Percentiles rank a stretch among this genome's conserved stretches.
phyloP scores from a whole-genome alignment of 2,329 filamentous ascomycete species.

The Thielaviopsis ethacetica region DNA sequence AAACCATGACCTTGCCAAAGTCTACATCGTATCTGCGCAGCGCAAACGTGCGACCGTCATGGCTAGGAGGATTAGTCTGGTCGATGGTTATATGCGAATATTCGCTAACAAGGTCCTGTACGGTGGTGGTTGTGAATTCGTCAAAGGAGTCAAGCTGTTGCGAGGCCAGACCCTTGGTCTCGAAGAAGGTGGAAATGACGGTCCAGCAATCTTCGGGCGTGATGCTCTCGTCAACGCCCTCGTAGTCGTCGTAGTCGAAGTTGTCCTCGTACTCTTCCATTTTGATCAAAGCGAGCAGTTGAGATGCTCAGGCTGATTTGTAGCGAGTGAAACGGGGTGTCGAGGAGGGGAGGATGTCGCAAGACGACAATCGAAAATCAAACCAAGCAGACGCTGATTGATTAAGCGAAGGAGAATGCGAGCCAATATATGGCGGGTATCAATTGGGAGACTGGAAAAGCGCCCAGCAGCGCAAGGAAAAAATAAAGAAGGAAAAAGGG shows the following conservation, averaged over 20 bases:
- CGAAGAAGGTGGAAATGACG: slow-evolving; percentile 94
- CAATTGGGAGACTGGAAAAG: background rate
- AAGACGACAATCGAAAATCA: background rate
- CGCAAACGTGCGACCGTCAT: slow-evolving; percentile 63
- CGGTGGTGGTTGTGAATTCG: slow-evolving; percentile 85
- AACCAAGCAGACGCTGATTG: background rate
- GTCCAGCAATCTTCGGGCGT: slow-evolving; percentile 97
- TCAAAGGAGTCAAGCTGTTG: slow-evolving; percentile 98
- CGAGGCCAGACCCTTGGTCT: slow-evolving; percentile 85
- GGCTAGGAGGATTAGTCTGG: slow-evolving; percentile 65
- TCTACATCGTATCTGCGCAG: slow-evolving; percentile 90
- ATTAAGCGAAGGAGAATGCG: background rate
- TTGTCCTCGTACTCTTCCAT: slow-evolving; percentile 42
- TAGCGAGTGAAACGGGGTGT: background rate
- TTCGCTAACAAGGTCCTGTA: slow-evolving; percentile 88
- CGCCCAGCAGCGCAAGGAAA: background rate
- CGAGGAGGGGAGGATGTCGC: background rate
- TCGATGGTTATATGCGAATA: slow-evolving; percentile 86
- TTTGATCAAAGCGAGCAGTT: slow-evolving; percentile 13
- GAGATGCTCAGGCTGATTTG: background rate
- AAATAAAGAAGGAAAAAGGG: background rate
- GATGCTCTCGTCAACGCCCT: slow-evolving; percentile 53
- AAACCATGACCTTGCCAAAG: slow-evolving; percentile 79
- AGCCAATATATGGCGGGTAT: background rate
- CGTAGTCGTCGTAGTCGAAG: slow-evolving; percentile 53